A percentile compares a stretch with the other conserved stretches of the same genome.
Conservation (phyloP, 345 rosid species). For the Combretum micranthum region DNA sequence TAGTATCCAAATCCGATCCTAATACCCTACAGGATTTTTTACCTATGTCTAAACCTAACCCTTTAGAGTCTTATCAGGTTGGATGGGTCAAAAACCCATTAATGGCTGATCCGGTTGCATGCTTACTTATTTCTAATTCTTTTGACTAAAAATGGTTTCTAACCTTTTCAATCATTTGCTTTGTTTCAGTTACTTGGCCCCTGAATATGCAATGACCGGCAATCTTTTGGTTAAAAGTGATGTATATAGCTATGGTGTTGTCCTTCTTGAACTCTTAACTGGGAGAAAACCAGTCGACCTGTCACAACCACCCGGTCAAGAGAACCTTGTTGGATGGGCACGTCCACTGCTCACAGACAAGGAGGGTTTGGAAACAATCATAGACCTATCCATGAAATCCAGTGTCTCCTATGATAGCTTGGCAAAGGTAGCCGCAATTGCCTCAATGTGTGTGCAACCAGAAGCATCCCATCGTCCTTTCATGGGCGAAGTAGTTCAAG, state of each 20-base stretch:
- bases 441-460: constrained; percentile 67
- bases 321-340: constrained; percentile 58
- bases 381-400: constrained; percentile 35
- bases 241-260: constrained; percentile 75
- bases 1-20: too few relatives aligned
- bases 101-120: too few relatives aligned
- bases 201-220: constrained; percentile 74
- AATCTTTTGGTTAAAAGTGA: constrained; percentile 73
- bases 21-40: too few relatives aligned
- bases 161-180: not conserved
- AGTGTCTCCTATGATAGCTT: constrained; percentile 36
- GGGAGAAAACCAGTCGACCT: constrained; percentile 69
- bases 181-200: constrained; percentile 55
- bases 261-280: constrained; percentile 66
- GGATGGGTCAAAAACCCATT: too few relatives aligned
- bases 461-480: constrained; percentile 64
- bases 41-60: too few relatives aligned
- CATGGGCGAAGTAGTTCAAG: constrained; percentile 71
- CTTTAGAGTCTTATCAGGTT: too few relatives aligned
- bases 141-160: too few relatives aligned
- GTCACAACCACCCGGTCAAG: constrained; percentile 61
- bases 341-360: constrained; percentile 53
- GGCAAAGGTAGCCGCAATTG: constrained; percentile 56
- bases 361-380: constrained; percentile 40
- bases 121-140: too few relatives aligned